These are phyloP conservation scores for Vitis hybrid DNA, from an alignment of 177 flowering plant species.

Conservation along the genomic window DNA sequence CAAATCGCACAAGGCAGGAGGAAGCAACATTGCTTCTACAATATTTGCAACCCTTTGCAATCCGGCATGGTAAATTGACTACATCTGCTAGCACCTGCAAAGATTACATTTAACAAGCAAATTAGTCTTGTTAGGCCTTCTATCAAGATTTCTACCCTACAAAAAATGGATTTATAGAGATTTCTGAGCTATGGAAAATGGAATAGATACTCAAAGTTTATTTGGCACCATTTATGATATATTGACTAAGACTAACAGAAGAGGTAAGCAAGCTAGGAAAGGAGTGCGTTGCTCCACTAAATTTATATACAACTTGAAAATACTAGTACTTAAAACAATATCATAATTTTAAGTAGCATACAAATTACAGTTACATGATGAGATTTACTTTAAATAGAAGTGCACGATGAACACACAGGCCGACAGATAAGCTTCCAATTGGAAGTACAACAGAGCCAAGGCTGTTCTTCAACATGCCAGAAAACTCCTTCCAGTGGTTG, in stretches of 20 bases:
- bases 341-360: too few relatives aligned
- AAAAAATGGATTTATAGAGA: too few relatives aligned
- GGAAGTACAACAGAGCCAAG: slow-evolving; percentile 21
- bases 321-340: too few relatives aligned
- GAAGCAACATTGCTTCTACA: slow-evolving; percentile 20
- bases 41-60: slow-evolving; percentile 29
- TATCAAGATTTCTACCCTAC: too few relatives aligned
- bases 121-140: too few relatives aligned
- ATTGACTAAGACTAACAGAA: too few relatives aligned
- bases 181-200: too few relatives aligned
- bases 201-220: too few relatives aligned
- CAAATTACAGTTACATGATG: background rate
- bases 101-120: background rate
- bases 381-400: slow-evolving; percentile 24
- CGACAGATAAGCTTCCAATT: slow-evolving; percentile 24
- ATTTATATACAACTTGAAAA: too few relatives aligned
- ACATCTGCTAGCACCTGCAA: slow-evolving; percentile 25
- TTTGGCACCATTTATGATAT: too few relatives aligned
- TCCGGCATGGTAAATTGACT: slow-evolving; percentile 24
- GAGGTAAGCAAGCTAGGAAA: too few relatives aligned
- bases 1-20: slow-evolving; percentile 24
- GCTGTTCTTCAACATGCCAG: slow-evolving; percentile 5
- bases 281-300: too few relatives aligned
- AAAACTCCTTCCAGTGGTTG: slow-evolving; percentile 12
- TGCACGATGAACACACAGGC: slow-evolving; percentile 26